Evolutionary conservation across 306 rosid genomes (phyloP).

Genomic region (Cucurbita ficifolia): DNA sequence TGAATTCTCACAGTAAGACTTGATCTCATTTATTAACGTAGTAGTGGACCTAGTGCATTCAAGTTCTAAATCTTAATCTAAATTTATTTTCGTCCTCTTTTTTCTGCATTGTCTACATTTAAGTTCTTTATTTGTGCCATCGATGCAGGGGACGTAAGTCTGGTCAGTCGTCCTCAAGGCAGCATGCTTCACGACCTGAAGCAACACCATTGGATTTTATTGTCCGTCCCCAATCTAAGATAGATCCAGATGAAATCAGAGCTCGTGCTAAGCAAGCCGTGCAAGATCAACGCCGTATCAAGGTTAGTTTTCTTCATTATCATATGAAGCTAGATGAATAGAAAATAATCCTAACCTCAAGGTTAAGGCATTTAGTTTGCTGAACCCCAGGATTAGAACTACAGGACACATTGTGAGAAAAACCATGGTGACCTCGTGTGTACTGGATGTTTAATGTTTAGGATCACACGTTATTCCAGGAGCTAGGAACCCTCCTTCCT

Average conservation of each 20-base stretch:
- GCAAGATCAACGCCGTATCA: conserved; percentile 83
- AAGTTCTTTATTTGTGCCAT: conserved; percentile 4
- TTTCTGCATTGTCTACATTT: neutral
- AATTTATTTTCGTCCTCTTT: neutral
- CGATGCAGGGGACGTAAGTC: conserved; percentile 63
- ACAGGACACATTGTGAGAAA: neutral
- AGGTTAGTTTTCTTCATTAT: conserved; percentile 33
- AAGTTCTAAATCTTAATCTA: neutral
- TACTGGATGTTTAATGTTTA: neutral
- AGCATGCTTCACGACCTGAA: conserved; percentile 77
- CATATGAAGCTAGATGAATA: neutral
- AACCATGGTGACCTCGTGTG: neutral
- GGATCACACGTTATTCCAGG: neutral
- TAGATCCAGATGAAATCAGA: conserved; percentile 87
- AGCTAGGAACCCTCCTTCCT: neutral
- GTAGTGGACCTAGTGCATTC: neutral
- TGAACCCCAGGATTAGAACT: neutral
- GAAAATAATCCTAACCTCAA: neutral
- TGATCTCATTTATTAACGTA: neutral
- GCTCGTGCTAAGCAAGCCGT: conserved; percentile 69
- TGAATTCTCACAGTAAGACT: conserved; percentile 68
- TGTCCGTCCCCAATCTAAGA: conserved; percentile 83
- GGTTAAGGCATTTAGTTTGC: neutral
- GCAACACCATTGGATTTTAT: conserved; percentile 93
- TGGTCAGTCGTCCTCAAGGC: conserved; percentile 73